These are phyloP conservation scores for Gillenia trifoliata DNA, from an alignment of 306 rosid species.

Conservation along the genomic window DNA sequence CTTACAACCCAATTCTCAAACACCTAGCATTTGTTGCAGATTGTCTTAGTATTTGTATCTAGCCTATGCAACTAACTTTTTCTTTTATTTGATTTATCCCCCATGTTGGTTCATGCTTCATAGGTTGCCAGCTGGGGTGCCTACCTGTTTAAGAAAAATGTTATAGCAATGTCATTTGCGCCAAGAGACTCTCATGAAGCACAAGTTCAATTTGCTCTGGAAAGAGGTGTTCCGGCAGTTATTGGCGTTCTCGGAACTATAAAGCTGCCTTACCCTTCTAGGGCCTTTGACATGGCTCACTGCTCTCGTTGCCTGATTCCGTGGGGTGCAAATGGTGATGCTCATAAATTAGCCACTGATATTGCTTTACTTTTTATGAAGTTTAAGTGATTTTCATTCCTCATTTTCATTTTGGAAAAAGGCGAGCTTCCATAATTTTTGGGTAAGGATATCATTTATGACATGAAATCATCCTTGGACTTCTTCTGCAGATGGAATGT, in stretches of 20 bases:
- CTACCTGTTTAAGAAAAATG: slow-evolving; percentile 65
- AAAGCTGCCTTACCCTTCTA: slow-evolving; percentile 72
- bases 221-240: slow-evolving; percentile 88
- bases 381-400: background rate
- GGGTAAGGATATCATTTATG: background rate
- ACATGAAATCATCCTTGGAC: slow-evolving; percentile 1
- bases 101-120: slow-evolving; percentile 21
- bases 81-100: slow-evolving; percentile 15
- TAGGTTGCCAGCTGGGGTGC: slow-evolving; percentile 93
- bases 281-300: slow-evolving; percentile 86
- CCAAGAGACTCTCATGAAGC: slow-evolving; percentile 92
- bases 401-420: background rate
- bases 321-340: slow-evolving; percentile 75
- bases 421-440: background rate
- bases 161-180: slow-evolving; percentile 67
- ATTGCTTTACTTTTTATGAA: too few relatives aligned
- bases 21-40: background rate
- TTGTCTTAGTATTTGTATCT: background rate
- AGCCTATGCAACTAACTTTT: background rate
- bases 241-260: slow-evolving; percentile 82
- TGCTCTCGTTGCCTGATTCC: slow-evolving; percentile 85
- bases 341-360: background rate
- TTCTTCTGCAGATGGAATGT: slow-evolving; percentile 59
- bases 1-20: background rate
- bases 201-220: slow-evolving; percentile 86